Conservation (phyloP, 73 alveolate genomes). For the Symbiodinium pilosum region DNA sequence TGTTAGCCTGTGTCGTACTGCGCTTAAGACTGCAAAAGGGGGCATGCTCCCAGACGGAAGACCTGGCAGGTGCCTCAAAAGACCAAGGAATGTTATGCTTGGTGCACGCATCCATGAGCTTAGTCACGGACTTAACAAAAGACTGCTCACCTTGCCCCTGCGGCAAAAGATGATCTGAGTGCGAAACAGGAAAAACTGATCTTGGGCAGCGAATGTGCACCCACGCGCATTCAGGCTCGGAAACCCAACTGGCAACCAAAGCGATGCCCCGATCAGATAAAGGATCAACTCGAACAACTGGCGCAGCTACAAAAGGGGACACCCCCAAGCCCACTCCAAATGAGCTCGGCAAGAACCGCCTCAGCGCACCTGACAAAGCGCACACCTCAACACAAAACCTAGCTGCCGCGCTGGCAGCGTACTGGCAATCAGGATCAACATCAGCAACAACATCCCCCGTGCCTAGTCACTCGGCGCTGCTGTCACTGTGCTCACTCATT, state of each 20-base stretch:
- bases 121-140: neutral
- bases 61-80: neutral
- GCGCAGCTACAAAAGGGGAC: neutral
- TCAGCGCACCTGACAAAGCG: neutral
- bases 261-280: neutral
- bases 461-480: neutral
- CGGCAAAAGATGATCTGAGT: too few species aligned
- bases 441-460: neutral
- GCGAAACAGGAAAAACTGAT: neutral
- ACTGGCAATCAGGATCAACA: neutral
- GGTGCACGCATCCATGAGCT: neutral
- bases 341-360: neutral
- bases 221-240: neutral
- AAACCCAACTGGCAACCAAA: neutral
- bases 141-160: neutral
- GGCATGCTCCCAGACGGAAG: neutral
- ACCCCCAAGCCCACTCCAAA: neutral
- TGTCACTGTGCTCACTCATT: neutral
- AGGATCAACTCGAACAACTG: neutral
- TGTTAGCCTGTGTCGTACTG: neutral
- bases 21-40: neutral
- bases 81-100: neutral
- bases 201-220: neutral
- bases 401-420: neutral
- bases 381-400: neutral